Conservation (phyloP, 148 eudicot genomes). For the Cornus florida region DNA sequence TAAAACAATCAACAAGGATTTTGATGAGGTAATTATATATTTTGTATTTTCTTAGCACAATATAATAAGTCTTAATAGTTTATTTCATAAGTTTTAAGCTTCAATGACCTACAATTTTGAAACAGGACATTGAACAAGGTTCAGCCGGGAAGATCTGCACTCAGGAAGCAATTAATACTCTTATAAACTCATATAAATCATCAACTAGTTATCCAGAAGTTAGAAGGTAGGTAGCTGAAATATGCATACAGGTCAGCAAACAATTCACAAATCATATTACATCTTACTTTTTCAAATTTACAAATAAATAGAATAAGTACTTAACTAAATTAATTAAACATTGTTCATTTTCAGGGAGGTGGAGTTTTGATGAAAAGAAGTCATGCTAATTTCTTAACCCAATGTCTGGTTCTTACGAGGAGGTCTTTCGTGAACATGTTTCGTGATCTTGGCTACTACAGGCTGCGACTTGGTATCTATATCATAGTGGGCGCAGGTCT, state of each 20-base stretch:
- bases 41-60: not conserved
- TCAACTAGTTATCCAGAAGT: constrained; percentile 31
- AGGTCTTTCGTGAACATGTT: constrained; percentile 65
- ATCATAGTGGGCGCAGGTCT: constrained; percentile 26
- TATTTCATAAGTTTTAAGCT: too few relatives aligned
- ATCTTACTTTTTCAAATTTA: too few relatives aligned
- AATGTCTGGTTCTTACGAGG: constrained; percentile 54
- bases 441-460: constrained; percentile 67
- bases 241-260: constrained; percentile 29
- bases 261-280: not conserved
- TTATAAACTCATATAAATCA: constrained; percentile 36
- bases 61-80: too few relatives aligned
- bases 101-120: not conserved
- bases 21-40: constrained; percentile 40
- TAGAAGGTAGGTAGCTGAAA: constrained; percentile 19
- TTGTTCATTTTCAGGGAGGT: constrained; percentile 21
- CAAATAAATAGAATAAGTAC: too few relatives aligned
- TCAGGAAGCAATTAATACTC: constrained; percentile 33
- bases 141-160: constrained; percentile 10
- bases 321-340: too few relatives aligned
- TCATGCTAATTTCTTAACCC: constrained; percentile 41
- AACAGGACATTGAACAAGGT: constrained; percentile 47
- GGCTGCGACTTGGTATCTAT: constrained; percentile 55
- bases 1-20: constrained; percentile 52
- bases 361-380: constrained; percentile 24